Evolutionary conservation across 2,329 filamentous ascomycete species (phyloP).

Genomic region (Apiospora aurea): DNA sequence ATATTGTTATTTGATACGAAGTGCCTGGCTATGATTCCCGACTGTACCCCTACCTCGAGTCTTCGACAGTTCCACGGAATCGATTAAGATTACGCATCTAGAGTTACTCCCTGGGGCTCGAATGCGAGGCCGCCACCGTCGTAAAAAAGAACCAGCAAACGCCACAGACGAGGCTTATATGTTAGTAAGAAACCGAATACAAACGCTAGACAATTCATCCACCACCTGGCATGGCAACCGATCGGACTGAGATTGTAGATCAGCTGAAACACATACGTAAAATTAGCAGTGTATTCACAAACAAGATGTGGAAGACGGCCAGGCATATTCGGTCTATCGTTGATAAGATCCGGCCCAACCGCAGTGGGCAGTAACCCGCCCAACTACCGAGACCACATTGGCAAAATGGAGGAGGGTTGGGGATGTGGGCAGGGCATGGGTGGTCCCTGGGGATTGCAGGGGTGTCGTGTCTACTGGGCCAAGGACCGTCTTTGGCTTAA

Average conservation of each 20-base stretch:
- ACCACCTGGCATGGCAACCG: not conserved
- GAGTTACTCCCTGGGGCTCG: no score
- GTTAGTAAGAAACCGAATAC: not conserved
- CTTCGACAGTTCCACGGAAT: no score
- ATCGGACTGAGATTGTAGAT: not conserved
- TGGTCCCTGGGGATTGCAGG: not conserved
- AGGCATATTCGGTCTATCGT: not conserved
- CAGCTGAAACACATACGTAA: not conserved
- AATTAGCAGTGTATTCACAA: not conserved
- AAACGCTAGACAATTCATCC: not conserved
- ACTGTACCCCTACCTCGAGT: no score
- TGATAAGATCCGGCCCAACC: no score
- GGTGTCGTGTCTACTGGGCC: not conserved
- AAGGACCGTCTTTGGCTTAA: not conserved
- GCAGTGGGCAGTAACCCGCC: not conserved
- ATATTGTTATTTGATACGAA: no score
- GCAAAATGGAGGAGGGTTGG: not conserved
- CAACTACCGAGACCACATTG: not conserved
- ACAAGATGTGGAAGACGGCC: not conserved
- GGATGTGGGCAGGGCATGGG: constrained; percentile 7
- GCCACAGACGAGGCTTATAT: not conserved
- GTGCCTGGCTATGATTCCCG: no score
- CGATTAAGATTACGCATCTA: no score
- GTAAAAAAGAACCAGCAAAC: not conserved
- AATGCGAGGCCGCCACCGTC: no score